Evolutionary conservation across 306 rosid species (phyloP), one percentile per base, ranked within the genome.

Genomic region (Casuarina cunninghamiana): DNA sequence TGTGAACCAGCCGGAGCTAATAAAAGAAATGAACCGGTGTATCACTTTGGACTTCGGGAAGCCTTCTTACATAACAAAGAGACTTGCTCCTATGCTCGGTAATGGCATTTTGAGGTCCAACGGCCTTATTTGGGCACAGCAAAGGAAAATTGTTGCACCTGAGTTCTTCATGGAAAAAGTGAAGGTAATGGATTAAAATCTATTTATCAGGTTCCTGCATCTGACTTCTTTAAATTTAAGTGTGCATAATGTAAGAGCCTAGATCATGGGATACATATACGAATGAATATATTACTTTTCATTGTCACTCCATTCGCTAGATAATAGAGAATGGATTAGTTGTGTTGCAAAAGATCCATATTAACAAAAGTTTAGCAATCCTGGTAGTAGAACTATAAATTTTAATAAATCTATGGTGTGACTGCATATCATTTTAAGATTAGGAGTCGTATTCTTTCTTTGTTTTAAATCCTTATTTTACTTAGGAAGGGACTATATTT

Each of bases 101-200:
- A 89, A 90, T 78, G 95, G 99, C 82, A 78, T 95, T 75, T 67
- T 93, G 75, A 84, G 97, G 74, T 84, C 97, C 71, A 95, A 95
- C 71, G 97, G 97, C 2, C 77, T 49, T 12, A 65, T 82, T 12
- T 95, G 99, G 99, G 85, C 87, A 0, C 91, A 91, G 1, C 99
- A 95, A 76, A 85, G 99, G 75, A 95, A 95, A 77, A 92, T 95
- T 48, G 86, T 95, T 37, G 96, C 97, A 2, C 91, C 97, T 39
- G 97, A 95, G 81, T 95, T 95, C 83, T 95, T 87, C 89, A 88
- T 87, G 90, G 89, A 89, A 84, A 93, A 89, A 84, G 97, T 95
- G 61, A 91, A 91, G 96, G 99, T 90, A 80, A 12, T 1, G 3
- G 2, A 19, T 41, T 43, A 55, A 19, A 10, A 16, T 32, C 1